Conservation (phyloP, 805 yeast species). For the Priceomyces castillae region DNA sequence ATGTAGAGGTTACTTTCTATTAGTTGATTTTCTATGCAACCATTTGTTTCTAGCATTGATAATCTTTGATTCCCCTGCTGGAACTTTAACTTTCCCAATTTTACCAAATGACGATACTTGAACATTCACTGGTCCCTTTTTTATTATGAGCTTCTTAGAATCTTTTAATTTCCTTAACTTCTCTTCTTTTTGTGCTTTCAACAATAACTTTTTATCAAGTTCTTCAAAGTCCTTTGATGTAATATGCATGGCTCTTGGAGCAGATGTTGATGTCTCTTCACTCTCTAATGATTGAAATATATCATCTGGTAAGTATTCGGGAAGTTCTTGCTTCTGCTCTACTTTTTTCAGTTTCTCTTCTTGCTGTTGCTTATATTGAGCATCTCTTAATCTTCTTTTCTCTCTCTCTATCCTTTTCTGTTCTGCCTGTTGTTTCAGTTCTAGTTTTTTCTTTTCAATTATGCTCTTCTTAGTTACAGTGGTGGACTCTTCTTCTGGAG, state of each 20-base stretch:
- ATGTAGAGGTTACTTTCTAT: constrained; percentile 22
- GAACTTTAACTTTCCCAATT: constrained; percentile 24
- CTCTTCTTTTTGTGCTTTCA: constrained; percentile 32
- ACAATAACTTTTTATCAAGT: constrained; percentile 23
- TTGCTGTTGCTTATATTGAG: constrained; percentile 35
- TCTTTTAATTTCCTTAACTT: constrained; percentile 26
- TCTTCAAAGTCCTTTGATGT: constrained; percentile 30
- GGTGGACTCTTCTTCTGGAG: constrained; percentile 45
- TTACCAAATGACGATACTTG: constrained; percentile 25
- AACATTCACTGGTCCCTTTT: constrained; percentile 42
- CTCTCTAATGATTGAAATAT: constrained; percentile 24
- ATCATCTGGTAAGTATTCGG: constrained; percentile 44
- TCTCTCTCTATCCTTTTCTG: constrained; percentile 29
- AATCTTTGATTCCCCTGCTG: constrained; percentile 33
- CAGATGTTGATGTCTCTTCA: constrained; percentile 7
- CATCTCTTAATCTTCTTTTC: constrained; percentile 33
- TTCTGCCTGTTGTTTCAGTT: constrained; percentile 21
- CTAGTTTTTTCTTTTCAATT: constrained; percentile 25
- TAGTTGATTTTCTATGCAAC: constrained; percentile 39
- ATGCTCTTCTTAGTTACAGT: constrained; percentile 23
- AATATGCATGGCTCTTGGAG: constrained; percentile 20
- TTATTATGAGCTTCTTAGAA: constrained; percentile 23
- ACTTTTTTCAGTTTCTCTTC: constrained; percentile 22
- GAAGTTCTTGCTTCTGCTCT: constrained; percentile 26
- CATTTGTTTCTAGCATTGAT: constrained; percentile 34